Evolutionary conservation across 495 filamentous ascomycete genomes (phyloP).

Genomic region (Trypethelium eluteriae): DNA sequence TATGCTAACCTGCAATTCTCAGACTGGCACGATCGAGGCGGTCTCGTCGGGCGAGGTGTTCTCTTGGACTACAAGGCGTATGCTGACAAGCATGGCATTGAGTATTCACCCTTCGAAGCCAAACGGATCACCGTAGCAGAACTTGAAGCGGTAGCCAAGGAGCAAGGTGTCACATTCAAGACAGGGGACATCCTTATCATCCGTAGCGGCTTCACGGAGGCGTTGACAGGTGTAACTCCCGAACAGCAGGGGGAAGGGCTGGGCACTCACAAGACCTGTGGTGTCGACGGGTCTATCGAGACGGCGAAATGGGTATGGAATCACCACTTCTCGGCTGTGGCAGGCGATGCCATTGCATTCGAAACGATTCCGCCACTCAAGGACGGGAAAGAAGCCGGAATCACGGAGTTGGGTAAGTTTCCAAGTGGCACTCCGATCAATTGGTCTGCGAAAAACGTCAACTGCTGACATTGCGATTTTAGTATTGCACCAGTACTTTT

Average conservation of each 20-base stretch:
- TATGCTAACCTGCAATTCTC: no score
- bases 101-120: constrained; percentile 34
- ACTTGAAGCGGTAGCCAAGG: constrained; percentile 30
- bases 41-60: constrained; percentile 50
- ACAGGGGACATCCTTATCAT: constrained; percentile 43
- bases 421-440: background rate
- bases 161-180: constrained; percentile 38
- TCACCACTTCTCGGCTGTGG: constrained; percentile 47
- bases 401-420: constrained; percentile 17
- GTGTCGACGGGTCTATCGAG: constrained; percentile 28
- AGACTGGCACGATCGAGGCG: constrained; percentile 37
- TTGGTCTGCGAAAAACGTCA: constrained; percentile 9
- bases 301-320: constrained; percentile 49
- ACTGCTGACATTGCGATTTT: constrained; percentile 12
- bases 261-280: constrained; percentile 23
- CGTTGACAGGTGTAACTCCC: constrained; percentile 28
- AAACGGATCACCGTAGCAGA: constrained; percentile 33
- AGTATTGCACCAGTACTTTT: constrained; percentile 40
- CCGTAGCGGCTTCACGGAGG: constrained; percentile 42
- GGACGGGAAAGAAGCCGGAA: constrained; percentile 23
- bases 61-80: constrained; percentile 50
- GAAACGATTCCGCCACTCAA: constrained; percentile 36
- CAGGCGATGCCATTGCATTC: constrained; percentile 44
- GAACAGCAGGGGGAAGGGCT: constrained; percentile 30
- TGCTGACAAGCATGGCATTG: constrained; percentile 34